Evolutionary conservation across 805 yeast genomes (phyloP).

Genomic region (Candida maris): DNA sequence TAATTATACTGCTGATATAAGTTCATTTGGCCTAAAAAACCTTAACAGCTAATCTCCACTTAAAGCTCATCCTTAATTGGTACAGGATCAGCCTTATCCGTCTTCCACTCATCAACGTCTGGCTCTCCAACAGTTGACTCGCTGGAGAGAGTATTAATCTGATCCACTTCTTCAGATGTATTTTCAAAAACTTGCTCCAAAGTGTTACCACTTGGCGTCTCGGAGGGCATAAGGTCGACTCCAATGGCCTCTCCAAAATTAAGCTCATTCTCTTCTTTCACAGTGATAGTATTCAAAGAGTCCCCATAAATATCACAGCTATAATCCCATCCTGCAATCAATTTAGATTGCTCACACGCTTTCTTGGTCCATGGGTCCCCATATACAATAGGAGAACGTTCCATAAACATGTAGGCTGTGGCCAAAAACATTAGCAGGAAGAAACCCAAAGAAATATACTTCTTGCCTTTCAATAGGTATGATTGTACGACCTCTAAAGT

Average conservation of each 20-base stretch:
- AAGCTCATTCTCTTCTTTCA: neutral
- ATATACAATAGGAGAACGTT: conserved; percentile 70
- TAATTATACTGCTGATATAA: no score
- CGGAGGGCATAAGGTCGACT: neutral
- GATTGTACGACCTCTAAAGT: conserved; percentile 30
- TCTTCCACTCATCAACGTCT: conserved; percentile 10
- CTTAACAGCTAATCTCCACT: neutral
- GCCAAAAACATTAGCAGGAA: conserved; percentile 46
- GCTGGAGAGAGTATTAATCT: conserved; percentile 3
- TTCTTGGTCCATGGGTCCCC: conserved; percentile 76
- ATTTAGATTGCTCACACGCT: conserved; percentile 59
- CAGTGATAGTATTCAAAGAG: conserved; percentile 6
- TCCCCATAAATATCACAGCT: conserved; percentile 61
- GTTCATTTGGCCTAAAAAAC: neutral
- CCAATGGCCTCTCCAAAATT: conserved; percentile 13
- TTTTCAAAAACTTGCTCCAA: conserved; percentile 13
- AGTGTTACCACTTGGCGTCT: conserved; percentile 2
- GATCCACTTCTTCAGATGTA: conserved; percentile 12
- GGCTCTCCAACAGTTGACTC: conserved; percentile 18
- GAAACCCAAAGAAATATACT: conserved; percentile 40
- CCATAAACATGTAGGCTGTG: conserved; percentile 51
- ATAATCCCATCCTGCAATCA: conserved; percentile 79
- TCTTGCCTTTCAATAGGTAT: conserved; percentile 33
- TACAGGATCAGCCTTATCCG: conserved; percentile 4
- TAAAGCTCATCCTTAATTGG: conserved; percentile 16